Percentiles rank a stretch among this genome's conserved stretches.
These are phyloP conservation scores for Voacanga thouarsii DNA, from an alignment of 257 asterid genomes.

Conservation along the genomic window DNA sequence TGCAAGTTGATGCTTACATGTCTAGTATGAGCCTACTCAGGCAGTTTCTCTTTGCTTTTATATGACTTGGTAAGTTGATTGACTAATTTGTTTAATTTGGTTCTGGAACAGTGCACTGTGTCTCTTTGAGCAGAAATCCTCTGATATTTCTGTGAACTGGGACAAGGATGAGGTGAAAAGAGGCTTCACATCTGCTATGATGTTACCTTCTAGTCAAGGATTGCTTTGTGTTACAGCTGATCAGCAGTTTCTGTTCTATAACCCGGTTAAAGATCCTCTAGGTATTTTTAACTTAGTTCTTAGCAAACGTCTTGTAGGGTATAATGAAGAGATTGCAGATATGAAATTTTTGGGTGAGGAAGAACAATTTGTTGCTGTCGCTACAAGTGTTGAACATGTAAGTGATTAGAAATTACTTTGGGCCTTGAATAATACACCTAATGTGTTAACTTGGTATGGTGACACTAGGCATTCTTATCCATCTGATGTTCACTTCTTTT, in stretches of 20 bases:
- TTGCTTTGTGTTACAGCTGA: slow-evolving; percentile 88
- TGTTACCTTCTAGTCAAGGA: slow-evolving; percentile 78
- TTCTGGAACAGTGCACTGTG: slow-evolving; percentile 58
- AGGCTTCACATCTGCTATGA: slow-evolving; percentile 77
- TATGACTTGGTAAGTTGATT: background rate
- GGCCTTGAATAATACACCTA: background rate
- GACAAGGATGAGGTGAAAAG: slow-evolving; percentile 72
- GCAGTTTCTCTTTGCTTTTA: background rate
- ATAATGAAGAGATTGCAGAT: slow-evolving; percentile 92
- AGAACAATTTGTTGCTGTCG: slow-evolving; percentile 86
- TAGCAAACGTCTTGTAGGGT: slow-evolving; percentile 79
- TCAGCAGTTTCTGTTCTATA: slow-evolving; percentile 89
- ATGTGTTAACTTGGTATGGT: background rate
- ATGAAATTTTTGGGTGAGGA: slow-evolving; percentile 96
- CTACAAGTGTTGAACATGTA: slow-evolving; percentile 94
- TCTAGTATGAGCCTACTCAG: background rate
- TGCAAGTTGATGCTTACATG: background rate
- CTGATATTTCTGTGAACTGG: slow-evolving; percentile 64
- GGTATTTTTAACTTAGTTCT: slow-evolving; percentile 50
- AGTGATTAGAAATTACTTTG: slow-evolving; percentile 13
- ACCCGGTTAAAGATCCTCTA: slow-evolving; percentile 43
- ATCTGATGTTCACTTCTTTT: background rate
- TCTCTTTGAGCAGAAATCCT: slow-evolving; percentile 81
- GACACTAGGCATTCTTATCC: background rate
- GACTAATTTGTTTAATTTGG: slow-evolving; percentile 11